A percentile compares a stretch with the other conserved stretches of the same genome.
Evolutionary conservation across 176 grass and related monocot species (phyloP).

Genomic region (Elymus sibiricus): DNA sequence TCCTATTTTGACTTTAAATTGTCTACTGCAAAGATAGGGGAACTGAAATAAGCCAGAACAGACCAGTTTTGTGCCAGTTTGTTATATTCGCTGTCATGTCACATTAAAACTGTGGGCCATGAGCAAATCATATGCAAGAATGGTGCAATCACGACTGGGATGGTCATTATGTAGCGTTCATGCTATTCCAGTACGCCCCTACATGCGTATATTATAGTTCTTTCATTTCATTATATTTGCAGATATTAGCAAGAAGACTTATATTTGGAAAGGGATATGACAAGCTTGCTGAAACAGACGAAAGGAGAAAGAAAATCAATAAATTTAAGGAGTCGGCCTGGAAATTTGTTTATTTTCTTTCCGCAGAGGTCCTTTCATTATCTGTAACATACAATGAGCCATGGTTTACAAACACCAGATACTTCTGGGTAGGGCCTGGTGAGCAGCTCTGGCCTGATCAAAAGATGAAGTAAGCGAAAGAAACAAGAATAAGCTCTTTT

Average conservation of each 20-base stretch:
- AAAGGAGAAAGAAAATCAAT: conserved; percentile 65
- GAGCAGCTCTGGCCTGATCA: conserved; percentile 93
- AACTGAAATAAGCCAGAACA: not conserved
- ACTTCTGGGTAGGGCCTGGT: conserved; percentile 87
- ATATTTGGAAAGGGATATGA: conserved; percentile 57
- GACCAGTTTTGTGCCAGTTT: conserved; percentile 9
- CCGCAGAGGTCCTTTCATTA: conserved; percentile 64
- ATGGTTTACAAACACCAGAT: conserved; percentile 77
- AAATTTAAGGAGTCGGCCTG: conserved; percentile 97
- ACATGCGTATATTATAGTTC: conserved; percentile 2
- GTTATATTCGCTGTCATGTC: conserved; percentile 5
- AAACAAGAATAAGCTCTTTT: not conserved
- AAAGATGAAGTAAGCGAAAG: conserved; percentile 68
- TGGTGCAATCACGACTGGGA: not conserved
- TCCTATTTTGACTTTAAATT: not conserved
- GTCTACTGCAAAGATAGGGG: not conserved
- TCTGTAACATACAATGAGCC: conserved; percentile 83
- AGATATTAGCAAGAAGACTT: conserved; percentile 62
- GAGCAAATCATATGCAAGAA: not conserved
- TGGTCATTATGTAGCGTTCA: not conserved
- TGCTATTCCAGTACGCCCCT: conserved; percentile 8
- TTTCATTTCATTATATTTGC: conserved; percentile 14
- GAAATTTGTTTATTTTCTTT: conserved; percentile 93
- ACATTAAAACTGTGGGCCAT: not conserved
- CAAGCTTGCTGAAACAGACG: conserved; percentile 53